Conservation (phyloP, 2,329 filamentous ascomycete genomes). For the Aspergillus latus region DNA sequence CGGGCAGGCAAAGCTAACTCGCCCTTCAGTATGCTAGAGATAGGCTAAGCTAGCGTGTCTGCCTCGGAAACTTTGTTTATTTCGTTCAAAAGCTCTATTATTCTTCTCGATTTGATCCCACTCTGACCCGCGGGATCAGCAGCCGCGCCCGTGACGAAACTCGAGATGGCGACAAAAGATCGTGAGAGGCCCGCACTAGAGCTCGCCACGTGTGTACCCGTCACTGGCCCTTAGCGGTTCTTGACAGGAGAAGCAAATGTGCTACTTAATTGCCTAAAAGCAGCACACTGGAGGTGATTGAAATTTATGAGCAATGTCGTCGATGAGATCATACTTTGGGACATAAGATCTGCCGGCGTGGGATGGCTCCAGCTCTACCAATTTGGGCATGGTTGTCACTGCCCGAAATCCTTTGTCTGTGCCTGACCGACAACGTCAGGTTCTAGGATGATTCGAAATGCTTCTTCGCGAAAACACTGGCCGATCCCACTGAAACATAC, state of each 20-base stretch:
- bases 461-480: constrained; percentile 6
- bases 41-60: constrained; percentile 10
- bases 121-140: constrained; percentile 9
- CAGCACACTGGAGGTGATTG: background rate
- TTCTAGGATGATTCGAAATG: constrained; percentile 8
- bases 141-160: constrained; percentile 10
- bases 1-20: constrained; percentile 1
- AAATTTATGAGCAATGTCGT: constrained; percentile 1
- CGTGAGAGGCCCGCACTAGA: constrained; percentile 6
- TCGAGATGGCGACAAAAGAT: constrained; percentile 8
- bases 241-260: constrained; percentile 3
- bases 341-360: background rate
- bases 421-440: constrained; percentile 9
- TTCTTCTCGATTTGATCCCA: constrained; percentile 1
- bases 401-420: constrained; percentile 12
- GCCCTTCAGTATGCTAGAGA: constrained; percentile 2
- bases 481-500: background rate
- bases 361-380: constrained; percentile 6
- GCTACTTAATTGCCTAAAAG: background rate
- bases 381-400: constrained; percentile 13
- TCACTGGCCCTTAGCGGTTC: constrained; percentile 7
- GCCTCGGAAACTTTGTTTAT: constrained; percentile 7
- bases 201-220: constrained; percentile 13
- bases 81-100: background rate
- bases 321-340: constrained; percentile 3